Evolutionary conservation across 805 yeast species (phyloP).

Genomic region (Candida alai): DNA sequence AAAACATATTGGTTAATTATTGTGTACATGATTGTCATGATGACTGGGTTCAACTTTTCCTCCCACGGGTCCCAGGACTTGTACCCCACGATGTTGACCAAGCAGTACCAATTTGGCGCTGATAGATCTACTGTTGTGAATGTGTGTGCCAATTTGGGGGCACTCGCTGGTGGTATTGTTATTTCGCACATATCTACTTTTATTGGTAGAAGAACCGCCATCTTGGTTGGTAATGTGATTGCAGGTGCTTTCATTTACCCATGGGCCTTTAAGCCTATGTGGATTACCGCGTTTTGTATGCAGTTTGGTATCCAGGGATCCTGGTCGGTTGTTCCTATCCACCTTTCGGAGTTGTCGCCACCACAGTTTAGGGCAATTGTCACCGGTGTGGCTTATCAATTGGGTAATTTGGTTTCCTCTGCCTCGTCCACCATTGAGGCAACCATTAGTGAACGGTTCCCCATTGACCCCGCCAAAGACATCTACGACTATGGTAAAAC

Average conservation of each 20-base stretch:
- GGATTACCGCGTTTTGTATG: constrained; percentile 43
- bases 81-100: constrained; percentile 58
- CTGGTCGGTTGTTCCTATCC: constrained; percentile 70
- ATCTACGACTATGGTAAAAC: constrained; percentile 58
- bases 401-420: constrained; percentile 69
- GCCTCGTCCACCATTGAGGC: constrained; percentile 72
- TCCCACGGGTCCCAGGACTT: constrained; percentile 76
- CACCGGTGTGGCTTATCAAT: constrained; percentile 61
- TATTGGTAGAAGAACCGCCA: constrained; percentile 58
- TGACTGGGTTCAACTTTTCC: constrained; percentile 69
- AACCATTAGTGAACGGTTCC: constrained; percentile 57
- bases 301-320: constrained; percentile 69
- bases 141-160: constrained; percentile 64
- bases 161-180: constrained; percentile 59
- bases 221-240: constrained; percentile 45
- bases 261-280: constrained; percentile 40
- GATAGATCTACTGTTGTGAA: constrained; percentile 56
- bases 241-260: constrained; percentile 66
- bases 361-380: constrained; percentile 55
- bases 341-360: constrained; percentile 57
- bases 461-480: constrained; percentile 29
- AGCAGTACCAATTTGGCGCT: constrained; percentile 44
- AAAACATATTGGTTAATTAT: constrained; percentile 29
- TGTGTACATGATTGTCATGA: constrained; percentile 34
- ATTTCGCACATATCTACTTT: constrained; percentile 57